Percentiles rank a stretch among this genome's conserved stretches.
phyloP scores from a whole-genome alignment of 495 filamentous ascomycete genomes.

The Tuber magnatum region DNA sequence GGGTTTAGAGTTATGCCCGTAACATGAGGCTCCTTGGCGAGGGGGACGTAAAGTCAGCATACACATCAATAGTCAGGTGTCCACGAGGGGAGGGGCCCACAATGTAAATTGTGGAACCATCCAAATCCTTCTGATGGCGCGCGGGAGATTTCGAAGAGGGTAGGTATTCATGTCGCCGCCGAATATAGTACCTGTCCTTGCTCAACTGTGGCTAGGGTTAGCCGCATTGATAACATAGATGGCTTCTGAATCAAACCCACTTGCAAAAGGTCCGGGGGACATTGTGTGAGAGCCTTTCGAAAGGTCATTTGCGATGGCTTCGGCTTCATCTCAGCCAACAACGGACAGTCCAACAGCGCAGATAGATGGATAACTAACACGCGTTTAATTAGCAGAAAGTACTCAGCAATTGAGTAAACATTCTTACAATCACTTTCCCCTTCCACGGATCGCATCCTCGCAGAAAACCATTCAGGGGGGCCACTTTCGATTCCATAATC shows the following conservation, averaged over 20 bases:
- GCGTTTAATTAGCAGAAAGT: slow-evolving; percentile 11
- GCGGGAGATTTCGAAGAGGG: background rate
- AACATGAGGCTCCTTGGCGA: slow-evolving; percentile 32
- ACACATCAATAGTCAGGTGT: background rate
- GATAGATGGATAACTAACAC: slow-evolving; percentile 43
- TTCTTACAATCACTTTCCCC: slow-evolving; percentile 41
- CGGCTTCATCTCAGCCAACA: slow-evolving; percentile 40
- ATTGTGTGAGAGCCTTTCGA: slow-evolving; percentile 33
- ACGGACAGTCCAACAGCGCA: slow-evolving; percentile 40
- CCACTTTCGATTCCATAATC: slow-evolving; percentile 39
- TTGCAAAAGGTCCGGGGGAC: slow-evolving; percentile 24
- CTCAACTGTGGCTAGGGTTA: slow-evolving; percentile 20
- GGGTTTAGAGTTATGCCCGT: slow-evolving; percentile 27
- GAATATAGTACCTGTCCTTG: slow-evolving; percentile 41
- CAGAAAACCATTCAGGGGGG: slow-evolving; percentile 38
- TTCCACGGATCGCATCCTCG: slow-evolving; percentile 37
- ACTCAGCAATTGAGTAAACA: background rate
- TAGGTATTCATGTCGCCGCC: slow-evolving; percentile 10
- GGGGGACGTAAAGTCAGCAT: slow-evolving; percentile 19
- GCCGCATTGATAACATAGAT: background rate
- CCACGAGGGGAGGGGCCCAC: slow-evolving; percentile 12
- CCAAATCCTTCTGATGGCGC: background rate
- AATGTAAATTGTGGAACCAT: slow-evolving; percentile 35
- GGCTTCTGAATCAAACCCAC: slow-evolving; percentile 7
- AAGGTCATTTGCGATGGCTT: slow-evolving; percentile 39